These are phyloP conservation scores for Kodamaea arcana DNA, from an alignment of 1,139 yeast genomes.

Conservation along the genomic window DNA sequence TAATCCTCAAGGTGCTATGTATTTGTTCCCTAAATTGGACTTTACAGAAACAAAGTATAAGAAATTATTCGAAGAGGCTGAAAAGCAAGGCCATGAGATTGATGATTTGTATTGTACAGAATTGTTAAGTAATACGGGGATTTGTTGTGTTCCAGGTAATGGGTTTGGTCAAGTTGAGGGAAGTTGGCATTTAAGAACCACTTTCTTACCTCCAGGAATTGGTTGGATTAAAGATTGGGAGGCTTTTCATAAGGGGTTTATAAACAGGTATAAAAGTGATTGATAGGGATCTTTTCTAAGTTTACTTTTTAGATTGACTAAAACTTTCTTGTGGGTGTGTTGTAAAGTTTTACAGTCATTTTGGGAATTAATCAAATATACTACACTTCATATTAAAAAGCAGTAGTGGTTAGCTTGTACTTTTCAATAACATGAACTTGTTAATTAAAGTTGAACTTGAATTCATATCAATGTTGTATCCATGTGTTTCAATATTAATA, in stretches of 20 bases:
- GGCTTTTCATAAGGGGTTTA: constrained; percentile 69
- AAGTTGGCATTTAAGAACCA: constrained; percentile 89
- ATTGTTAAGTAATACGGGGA: constrained; percentile 83
- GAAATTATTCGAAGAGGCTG: constrained; percentile 61
- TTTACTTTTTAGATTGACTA: too few relatives aligned
- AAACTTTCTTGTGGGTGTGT: too few relatives aligned
- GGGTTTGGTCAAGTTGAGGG: constrained; percentile 93
- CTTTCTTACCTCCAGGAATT: constrained; percentile 91
- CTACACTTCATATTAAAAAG: too few relatives aligned
- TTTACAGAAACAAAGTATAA: constrained; percentile 46
- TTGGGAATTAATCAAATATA: too few relatives aligned
- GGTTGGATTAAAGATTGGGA: constrained; percentile 82
- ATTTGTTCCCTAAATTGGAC: constrained; percentile 76
- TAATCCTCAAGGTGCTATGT: constrained; percentile 96
- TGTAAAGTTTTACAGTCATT: too few relatives aligned
- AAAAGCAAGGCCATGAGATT: constrained; percentile 49
- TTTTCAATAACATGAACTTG: too few relatives aligned
- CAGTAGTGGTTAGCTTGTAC: too few relatives aligned
- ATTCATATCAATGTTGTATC: too few relatives aligned
- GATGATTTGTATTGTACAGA: constrained; percentile 88
- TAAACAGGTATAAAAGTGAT: constrained; percentile 54
- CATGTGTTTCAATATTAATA: too few relatives aligned
- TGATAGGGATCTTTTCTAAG: too few relatives aligned
- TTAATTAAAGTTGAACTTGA: too few relatives aligned
- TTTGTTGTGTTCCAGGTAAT: constrained; percentile 95